These are phyloP conservation scores for Rostrohypoxylon terebratum DNA, from an alignment of 495 filamentous ascomycete species.

Conservation along the genomic window DNA sequence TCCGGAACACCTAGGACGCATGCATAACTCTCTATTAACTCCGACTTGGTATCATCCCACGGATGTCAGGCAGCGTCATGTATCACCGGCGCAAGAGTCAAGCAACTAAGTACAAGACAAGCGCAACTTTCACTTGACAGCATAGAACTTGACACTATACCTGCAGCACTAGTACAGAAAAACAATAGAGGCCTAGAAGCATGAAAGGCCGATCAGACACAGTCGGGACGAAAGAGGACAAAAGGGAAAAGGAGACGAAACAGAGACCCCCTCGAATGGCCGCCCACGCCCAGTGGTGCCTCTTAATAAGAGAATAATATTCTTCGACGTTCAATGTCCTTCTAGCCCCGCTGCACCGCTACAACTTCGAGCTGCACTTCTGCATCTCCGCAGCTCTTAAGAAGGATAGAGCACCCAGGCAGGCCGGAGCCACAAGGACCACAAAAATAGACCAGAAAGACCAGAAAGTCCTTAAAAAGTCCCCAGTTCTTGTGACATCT, in stretches of 20 bases:
- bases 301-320: neutral
- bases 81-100: conserved; percentile 14
- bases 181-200: neutral
- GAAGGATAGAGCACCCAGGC: neutral
- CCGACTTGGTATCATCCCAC: conserved; percentile 3
- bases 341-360: conserved; percentile 37
- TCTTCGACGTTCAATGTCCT: neutral
- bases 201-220: conserved; percentile 26
- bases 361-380: neutral
- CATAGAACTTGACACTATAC: conserved; percentile 9
- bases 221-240: neutral
- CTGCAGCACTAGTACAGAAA: conserved; percentile 5
- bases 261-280: conserved; percentile 35
- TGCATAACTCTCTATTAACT: neutral
- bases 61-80: conserved; percentile 19
- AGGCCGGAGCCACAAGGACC: neutral
- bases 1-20: neutral
- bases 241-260: conserved; percentile 11
- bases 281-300: conserved; percentile 14
- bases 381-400: conserved; percentile 14
- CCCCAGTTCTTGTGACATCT: conserved; percentile 35
- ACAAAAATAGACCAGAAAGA: conserved; percentile 34
- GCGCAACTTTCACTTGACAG: conserved; percentile 32
- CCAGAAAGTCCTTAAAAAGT: neutral
- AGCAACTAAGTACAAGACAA: conserved; percentile 22